Percentiles rank a stretch among this genome's conserved stretches.
These are phyloP conservation scores for Coprinopsis cinerea DNA, from an alignment of 768 basidiomycete genomes.

Conservation along the genomic window DNA sequence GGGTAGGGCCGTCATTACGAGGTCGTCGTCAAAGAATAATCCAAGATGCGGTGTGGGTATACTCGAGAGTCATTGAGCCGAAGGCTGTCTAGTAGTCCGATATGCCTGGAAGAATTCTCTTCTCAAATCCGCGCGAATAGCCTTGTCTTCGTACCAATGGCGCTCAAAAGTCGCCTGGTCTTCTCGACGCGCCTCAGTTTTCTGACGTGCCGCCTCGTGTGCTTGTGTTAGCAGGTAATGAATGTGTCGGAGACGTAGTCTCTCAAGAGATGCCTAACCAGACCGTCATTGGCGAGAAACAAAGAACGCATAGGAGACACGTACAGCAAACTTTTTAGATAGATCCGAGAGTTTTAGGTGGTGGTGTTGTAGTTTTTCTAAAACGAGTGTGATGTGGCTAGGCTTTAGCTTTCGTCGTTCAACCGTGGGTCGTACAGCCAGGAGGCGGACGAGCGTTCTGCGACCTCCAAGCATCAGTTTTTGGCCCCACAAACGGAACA, in stretches of 20 bases:
- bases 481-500: slow-evolving; percentile 2
- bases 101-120: slow-evolving; percentile 21
- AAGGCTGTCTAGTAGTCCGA: slow-evolving; percentile 11
- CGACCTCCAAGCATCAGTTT: slow-evolving; percentile 5
- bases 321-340: slow-evolving; percentile 29
- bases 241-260: slow-evolving; percentile 27
- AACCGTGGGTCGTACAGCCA: slow-evolving; percentile 21
- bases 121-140: slow-evolving; percentile 25
- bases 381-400: slow-evolving; percentile 21
- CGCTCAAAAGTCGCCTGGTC: slow-evolving; percentile 25
- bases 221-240: slow-evolving; percentile 26
- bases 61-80: background rate
- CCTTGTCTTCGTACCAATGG: slow-evolving; percentile 29
- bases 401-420: slow-evolving; percentile 23
- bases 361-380: slow-evolving; percentile 33
- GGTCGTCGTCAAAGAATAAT: background rate
- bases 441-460: slow-evolving; percentile 27
- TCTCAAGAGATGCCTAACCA: slow-evolving; percentile 29
- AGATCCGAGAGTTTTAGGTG: slow-evolving; percentile 33
- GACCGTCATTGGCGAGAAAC: too few relatives aligned
- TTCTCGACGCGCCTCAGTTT: slow-evolving; percentile 17
- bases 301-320: slow-evolving; percentile 11
- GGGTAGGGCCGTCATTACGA: background rate
- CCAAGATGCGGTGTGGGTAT: background rate
- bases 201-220: slow-evolving; percentile 24